Percentiles rank a stretch among this genome's conserved stretches.
Evolutionary conservation across 306 rosid species (phyloP).

Genomic region (Hippophae rhamnoides): DNA sequence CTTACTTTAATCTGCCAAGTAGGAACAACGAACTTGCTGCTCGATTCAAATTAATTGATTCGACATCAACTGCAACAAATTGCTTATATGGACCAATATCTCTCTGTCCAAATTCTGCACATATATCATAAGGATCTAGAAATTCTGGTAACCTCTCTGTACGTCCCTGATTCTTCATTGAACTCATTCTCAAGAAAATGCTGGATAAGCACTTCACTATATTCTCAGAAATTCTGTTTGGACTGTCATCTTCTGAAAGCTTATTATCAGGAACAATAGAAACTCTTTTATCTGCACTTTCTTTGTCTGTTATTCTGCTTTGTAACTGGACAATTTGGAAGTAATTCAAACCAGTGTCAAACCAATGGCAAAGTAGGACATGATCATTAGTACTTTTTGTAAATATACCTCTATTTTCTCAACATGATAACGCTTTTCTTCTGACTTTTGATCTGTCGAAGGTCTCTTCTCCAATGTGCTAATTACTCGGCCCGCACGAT

Average conservation of each 20-base stretch:
- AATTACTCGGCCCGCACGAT: conserved; percentile 18
- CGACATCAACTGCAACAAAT: conserved; percentile 36
- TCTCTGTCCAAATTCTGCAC: conserved; percentile 48
- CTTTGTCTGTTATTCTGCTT: conserved; percentile 23
- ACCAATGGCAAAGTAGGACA: background rate
- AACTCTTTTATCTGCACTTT: conserved; percentile 28
- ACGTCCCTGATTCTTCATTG: conserved; percentile 27
- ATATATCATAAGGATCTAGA: conserved; percentile 64
- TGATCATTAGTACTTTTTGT: conserved; percentile 1
- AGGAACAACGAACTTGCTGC: conserved; percentile 60
- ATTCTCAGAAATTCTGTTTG: conserved; percentile 69
- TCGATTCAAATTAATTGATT: conserved; percentile 55
- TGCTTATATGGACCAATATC: conserved; percentile 69
- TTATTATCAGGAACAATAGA: conserved; percentile 21
- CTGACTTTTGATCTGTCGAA: conserved; percentile 32
- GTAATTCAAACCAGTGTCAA: conserved; percentile 9
- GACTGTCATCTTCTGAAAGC: conserved; percentile 37
- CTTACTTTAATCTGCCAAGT: conserved; percentile 67
- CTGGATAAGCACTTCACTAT: conserved; percentile 70
- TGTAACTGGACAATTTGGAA: conserved; percentile 42
- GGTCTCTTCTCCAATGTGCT: conserved; percentile 38
- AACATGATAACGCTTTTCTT: conserved; percentile 32
- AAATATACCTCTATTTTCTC: conserved; percentile 42
- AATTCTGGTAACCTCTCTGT: conserved; percentile 22
- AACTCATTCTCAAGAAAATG: conserved; percentile 62